A percentile compares a stretch with the other conserved stretches of the same genome.
Conservation (phyloP, 2,329 filamentous ascomycete species). For the Neophaeococcomyces aloes region DNA sequence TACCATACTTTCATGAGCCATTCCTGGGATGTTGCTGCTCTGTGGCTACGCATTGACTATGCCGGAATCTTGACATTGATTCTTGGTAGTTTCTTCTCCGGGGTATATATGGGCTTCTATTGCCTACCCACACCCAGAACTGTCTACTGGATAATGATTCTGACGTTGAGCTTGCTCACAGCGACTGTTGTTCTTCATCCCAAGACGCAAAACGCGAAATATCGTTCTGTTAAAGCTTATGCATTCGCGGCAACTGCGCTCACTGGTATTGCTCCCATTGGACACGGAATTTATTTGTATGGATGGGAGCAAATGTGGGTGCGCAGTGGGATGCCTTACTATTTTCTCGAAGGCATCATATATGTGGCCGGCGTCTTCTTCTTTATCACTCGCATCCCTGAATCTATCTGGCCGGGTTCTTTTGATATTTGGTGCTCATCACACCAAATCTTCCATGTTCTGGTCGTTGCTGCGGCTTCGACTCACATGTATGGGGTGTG, state of each 20-base stretch:
- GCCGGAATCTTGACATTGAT: conserved; percentile 27
- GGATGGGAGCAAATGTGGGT: conserved; percentile 22
- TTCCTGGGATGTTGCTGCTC: conserved; percentile 21
- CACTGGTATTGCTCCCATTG: conserved; percentile 27
- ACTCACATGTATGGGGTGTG: conserved; percentile 32
- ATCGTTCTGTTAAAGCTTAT: conserved; percentile 23
- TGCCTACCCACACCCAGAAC: conserved; percentile 24
- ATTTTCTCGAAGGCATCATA: conserved; percentile 26
- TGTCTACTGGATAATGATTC: conserved; percentile 30
- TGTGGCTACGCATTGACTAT: conserved; percentile 26
- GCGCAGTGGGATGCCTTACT: conserved; percentile 26
- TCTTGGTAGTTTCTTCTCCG: conserved; percentile 27
- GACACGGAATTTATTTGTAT: conserved; percentile 24
- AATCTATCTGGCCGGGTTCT: conserved; percentile 23
- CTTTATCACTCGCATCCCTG: conserved; percentile 21
- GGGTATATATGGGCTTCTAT: conserved; percentile 29
- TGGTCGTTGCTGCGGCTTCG: conserved; percentile 32
- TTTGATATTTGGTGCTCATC: conserved; percentile 29
- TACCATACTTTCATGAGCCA: conserved; percentile 30
- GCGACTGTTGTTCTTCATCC: conserved; percentile 28
- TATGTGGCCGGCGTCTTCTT: conserved; percentile 25
- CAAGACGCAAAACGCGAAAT: conserved; percentile 24
- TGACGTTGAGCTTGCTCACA: conserved; percentile 23
- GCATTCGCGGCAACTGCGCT: conserved; percentile 26
- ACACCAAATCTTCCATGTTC: conserved; percentile 28